phyloP scores from a whole-genome alignment of 2,329 filamentous ascomycete genomes.

The Acephala macrosclerotiorum region DNA sequence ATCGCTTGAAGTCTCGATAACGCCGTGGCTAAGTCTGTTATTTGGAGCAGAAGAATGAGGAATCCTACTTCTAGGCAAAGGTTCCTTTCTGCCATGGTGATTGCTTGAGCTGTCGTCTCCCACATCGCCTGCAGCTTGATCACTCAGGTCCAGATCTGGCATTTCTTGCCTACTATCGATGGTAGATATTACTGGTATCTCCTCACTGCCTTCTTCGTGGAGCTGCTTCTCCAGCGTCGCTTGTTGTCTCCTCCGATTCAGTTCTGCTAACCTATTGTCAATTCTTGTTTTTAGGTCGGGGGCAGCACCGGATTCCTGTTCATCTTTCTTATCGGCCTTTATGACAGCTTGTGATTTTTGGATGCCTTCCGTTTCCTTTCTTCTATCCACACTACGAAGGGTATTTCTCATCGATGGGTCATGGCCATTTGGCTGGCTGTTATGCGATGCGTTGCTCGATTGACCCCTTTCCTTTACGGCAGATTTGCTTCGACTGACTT shows the following conservation, averaged over 20 bases:
- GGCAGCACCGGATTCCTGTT: background rate
- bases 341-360: background rate
- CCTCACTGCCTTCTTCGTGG: background rate
- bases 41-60: background rate
- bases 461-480: background rate
- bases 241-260: background rate
- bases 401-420: background rate
- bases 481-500: background rate
- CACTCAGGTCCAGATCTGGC: background rate
- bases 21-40: background rate
- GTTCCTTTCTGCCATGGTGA: background rate
- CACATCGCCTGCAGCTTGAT: background rate
- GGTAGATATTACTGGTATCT: background rate
- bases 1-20: background rate
- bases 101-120: background rate
- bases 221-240: background rate
- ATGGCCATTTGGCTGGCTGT: background rate
- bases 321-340: background rate
- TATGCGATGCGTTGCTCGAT: background rate
- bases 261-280: background rate
- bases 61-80: background rate
- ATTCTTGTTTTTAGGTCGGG: background rate
- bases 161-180: background rate
- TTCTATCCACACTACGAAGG: background rate
- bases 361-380: background rate